A percentile compares a stretch with the other conserved stretches of the same genome.
phyloP scores from a whole-genome alignment of 805 yeast species.

The Debaryomyces tyrocola region DNA sequence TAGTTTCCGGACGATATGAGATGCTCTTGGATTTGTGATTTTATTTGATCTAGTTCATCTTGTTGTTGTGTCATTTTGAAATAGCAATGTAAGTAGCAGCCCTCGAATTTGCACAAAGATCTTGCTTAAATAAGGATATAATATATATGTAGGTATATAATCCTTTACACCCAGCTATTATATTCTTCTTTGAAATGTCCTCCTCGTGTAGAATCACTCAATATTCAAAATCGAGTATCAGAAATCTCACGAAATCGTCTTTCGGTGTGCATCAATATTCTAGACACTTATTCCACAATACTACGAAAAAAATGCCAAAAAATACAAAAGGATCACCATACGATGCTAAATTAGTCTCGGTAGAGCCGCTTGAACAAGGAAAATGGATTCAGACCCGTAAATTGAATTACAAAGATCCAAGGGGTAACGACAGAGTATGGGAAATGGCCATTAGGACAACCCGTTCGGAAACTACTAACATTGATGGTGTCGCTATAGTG shows the following conservation, averaged over 20 bases:
- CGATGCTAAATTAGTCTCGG: constrained; percentile 28
- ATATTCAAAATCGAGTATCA: not conserved
- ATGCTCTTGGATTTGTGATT: constrained; percentile 66
- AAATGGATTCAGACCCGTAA: constrained; percentile 57
- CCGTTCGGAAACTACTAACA: constrained; percentile 53
- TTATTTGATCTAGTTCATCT: constrained; percentile 44
- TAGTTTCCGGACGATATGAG: constrained; percentile 79
- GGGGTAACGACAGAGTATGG: constrained; percentile 73
- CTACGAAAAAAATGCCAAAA: constrained; percentile 7
- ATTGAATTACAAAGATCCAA: constrained; percentile 70
- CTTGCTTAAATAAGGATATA: too few species aligned
- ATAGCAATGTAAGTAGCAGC: not conserved
- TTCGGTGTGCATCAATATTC: not conserved
- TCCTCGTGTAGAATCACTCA: not conserved
- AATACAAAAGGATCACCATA: constrained; percentile 32
- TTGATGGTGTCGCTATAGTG: constrained; percentile 91
- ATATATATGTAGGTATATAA: too few species aligned
- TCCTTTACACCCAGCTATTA: not conserved
- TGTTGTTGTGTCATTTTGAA: constrained; percentile 24
- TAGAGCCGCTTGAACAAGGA: constrained; percentile 36
- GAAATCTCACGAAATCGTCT: constrained; percentile 1
- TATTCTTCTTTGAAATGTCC: not conserved
- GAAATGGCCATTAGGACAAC: constrained; percentile 86
- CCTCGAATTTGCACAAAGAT: not conserved
- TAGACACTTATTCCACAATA: not conserved